Conservation (phyloP, 176 grass and related monocot species). For the Leersia perrieri region DNA sequence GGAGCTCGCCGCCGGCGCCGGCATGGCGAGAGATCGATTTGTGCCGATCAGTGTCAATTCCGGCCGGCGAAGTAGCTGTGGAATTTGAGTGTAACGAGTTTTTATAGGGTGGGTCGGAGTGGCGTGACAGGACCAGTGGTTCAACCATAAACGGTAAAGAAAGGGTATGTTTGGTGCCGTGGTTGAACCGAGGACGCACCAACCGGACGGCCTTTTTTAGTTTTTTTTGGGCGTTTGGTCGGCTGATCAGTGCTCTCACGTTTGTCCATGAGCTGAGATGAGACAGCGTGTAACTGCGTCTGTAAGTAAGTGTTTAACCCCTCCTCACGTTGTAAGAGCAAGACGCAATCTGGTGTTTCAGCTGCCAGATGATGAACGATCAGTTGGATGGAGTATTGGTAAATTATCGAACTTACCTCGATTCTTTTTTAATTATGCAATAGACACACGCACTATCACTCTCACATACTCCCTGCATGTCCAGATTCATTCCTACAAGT, state of each 20-base stretch:
- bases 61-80: too few relatives aligned
- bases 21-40: neutral
- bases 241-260: neutral
- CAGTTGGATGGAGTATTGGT: too few relatives aligned
- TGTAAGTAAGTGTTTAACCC: neutral
- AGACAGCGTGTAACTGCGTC: too few relatives aligned
- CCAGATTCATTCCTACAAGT: too few relatives aligned
- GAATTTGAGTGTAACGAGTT: neutral
- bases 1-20: neutral
- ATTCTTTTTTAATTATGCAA: too few relatives aligned
- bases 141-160: constrained; percentile 42
- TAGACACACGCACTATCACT: too few relatives aligned
- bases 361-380: neutral
- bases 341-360: neutral
- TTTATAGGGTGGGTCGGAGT: neutral
- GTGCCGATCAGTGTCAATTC: too few relatives aligned
- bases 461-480: too few relatives aligned
- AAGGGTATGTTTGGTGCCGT: constrained; percentile 24
- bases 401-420: too few relatives aligned
- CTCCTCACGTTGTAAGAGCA: neutral
- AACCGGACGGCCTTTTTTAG: constrained; percentile 12
- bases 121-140: constrained; percentile 29
- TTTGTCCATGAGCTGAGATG: neutral
- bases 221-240: neutral
- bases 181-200: constrained; percentile 36